phyloP scores from a whole-genome alignment of 2,329 filamentous ascomycete genomes.

The Cladophialophora exuberans region DNA sequence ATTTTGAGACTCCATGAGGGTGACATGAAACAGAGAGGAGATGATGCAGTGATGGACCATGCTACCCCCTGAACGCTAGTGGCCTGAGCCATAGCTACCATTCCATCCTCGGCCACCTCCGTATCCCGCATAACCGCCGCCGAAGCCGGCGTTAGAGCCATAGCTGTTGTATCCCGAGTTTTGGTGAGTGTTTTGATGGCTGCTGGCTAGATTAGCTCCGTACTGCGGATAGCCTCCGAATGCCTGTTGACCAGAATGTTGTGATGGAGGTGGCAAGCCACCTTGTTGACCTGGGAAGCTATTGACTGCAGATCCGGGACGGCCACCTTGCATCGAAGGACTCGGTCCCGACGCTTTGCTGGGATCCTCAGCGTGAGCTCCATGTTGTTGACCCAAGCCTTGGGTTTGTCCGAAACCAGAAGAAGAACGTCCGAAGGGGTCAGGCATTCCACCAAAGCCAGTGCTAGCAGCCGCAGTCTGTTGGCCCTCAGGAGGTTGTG shows the following conservation, averaged over 20 bases:
- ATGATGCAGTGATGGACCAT: slow-evolving; percentile 3
- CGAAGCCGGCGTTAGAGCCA: slow-evolving; percentile 32
- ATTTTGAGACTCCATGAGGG: slow-evolving; percentile 23
- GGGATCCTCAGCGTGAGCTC: slow-evolving; percentile 53
- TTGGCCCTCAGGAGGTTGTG: slow-evolving; percentile 59
- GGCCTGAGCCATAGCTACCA: slow-evolving; percentile 30
- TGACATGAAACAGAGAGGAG: slow-evolving; percentile 24
- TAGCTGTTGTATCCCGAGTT: slow-evolving; percentile 31
- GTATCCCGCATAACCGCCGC: slow-evolving; percentile 31
- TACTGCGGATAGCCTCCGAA: slow-evolving; percentile 36
- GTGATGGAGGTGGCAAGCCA: slow-evolving; percentile 30
- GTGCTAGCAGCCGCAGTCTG: slow-evolving; percentile 54
- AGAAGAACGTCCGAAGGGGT: slow-evolving; percentile 63
- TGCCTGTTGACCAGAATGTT: slow-evolving; percentile 43
- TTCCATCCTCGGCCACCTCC: slow-evolving; percentile 31
- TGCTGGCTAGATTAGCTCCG: slow-evolving; percentile 26
- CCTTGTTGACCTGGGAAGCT: slow-evolving; percentile 51
- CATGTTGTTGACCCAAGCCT: slow-evolving; percentile 52
- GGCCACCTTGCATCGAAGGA: slow-evolving; percentile 64
- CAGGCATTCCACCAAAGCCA: slow-evolving; percentile 58
- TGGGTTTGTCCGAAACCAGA: slow-evolving; percentile 59
- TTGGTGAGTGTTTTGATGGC: slow-evolving; percentile 31
- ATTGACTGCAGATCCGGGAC: slow-evolving; percentile 66
- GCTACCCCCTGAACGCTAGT: slow-evolving; percentile 15
- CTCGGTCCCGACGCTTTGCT: slow-evolving; percentile 62